phyloP scores from a whole-genome alignment of 176 grass and related monocot genomes.

The Rhynchospora breviuscula region DNA sequence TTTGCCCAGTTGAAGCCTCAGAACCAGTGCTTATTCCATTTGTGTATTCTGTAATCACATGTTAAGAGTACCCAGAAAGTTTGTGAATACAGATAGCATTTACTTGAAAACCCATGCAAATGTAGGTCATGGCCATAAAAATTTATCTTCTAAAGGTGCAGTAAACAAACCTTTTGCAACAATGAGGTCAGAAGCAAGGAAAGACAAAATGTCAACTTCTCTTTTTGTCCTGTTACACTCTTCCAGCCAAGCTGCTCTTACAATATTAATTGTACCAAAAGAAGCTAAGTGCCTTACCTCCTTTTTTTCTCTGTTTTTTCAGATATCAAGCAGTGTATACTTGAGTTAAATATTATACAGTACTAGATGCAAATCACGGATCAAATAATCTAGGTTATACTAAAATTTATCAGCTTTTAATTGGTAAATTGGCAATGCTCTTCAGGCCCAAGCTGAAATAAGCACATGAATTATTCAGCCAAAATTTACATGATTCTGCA shows the following conservation, averaged over 20 bases:
- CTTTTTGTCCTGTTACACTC: slow-evolving; percentile 66
- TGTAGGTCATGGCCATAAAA: background rate
- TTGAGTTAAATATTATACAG: background rate
- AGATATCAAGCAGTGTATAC: slow-evolving; percentile 26
- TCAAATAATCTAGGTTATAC: background rate
- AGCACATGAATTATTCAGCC: background rate
- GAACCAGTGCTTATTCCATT: background rate
- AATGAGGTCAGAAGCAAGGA: slow-evolving; percentile 59
- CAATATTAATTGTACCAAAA: slow-evolving; percentile 73
- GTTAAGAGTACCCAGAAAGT: background rate
- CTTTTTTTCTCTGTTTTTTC: slow-evolving; percentile 60
- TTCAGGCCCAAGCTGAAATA: background rate
- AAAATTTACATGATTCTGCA: background rate
- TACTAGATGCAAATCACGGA: background rate
- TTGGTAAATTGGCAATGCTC: background rate
- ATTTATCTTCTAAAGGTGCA: background rate
- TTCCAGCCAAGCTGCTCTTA: slow-evolving; percentile 75
- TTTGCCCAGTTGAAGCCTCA: slow-evolving; percentile 4
- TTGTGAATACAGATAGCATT: background rate
- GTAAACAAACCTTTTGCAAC: slow-evolving; percentile 54
- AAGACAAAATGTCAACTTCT: slow-evolving; percentile 51
- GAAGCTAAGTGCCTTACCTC: slow-evolving; percentile 69
- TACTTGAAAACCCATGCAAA: background rate
- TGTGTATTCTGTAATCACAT: background rate
- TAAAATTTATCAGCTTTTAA: background rate